Evolutionary conservation across 768 basidiomycete genomes (phyloP).

Genomic region (Mycena polygramma): DNA sequence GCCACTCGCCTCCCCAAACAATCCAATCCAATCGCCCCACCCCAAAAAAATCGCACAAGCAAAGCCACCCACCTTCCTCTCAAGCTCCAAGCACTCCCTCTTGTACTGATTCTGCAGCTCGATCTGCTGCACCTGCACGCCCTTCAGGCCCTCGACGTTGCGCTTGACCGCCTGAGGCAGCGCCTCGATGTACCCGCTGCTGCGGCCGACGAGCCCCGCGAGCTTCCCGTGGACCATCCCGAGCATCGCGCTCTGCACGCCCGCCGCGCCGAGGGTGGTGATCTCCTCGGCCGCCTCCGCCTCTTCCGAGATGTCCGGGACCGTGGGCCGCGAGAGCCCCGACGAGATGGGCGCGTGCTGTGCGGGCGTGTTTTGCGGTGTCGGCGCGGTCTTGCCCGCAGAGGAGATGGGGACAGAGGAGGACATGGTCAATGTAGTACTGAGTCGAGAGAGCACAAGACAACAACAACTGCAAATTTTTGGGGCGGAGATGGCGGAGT

Average conservation of each 20-base stretch:
- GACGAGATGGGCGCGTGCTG: slow-evolving; percentile 82
- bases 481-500: slow-evolving; percentile 18
- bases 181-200: slow-evolving; percentile 94
- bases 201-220: slow-evolving; percentile 86
- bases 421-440: slow-evolving; percentile 61
- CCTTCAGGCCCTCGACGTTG: slow-evolving; percentile 93
- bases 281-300: slow-evolving; percentile 70
- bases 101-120: slow-evolving; percentile 95
- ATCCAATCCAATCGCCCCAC: too few relatives aligned
- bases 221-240: slow-evolving; percentile 92
- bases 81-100: slow-evolving; percentile 93
- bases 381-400: slow-evolving; percentile 78
- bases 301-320: slow-evolving; percentile 90
- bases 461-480: background rate
- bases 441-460: background rate
- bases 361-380: slow-evolving; percentile 93
- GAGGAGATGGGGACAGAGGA: slow-evolving; percentile 74
- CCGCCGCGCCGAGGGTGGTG: slow-evolving; percentile 52
- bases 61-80: slow-evolving; percentile 83
- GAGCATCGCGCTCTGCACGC: slow-evolving; percentile 74
- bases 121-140: slow-evolving; percentile 91
- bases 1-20: background rate
- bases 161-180: slow-evolving; percentile 85
- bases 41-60: too few relatives aligned
- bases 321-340: slow-evolving; percentile 88